Base-by-base conservation (phyloP, 1,139 yeast species). In the Blastobotrys petasosporus region DNA sequence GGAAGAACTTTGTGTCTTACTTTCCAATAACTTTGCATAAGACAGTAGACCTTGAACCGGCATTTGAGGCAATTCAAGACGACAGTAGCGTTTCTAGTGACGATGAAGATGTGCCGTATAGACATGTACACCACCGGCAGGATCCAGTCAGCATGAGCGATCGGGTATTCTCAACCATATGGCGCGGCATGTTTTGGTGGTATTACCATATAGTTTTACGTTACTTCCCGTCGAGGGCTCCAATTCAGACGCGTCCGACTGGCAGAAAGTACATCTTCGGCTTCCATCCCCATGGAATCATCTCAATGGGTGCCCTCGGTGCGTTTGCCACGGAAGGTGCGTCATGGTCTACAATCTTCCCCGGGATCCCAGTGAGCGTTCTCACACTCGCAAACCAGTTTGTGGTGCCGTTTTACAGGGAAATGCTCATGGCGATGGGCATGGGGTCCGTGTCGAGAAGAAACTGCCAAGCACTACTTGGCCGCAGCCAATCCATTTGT, bases 211-310 rank as follows among this genome's bases (percentile, higher is more conserved):
- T 43, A 10, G 28, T 49, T 33, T 32, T 38, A 32, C 20, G 32
- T 4, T 20, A 44, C 8, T 35, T 37, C 13, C 38, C 46, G n/a
- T 32, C 37, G n/a, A 30, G 8, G n/a, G 13, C 11, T 6, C n/a
- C 39, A n/a, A 34, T 20, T 29, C 44, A 33, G 28, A 37, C 28
- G 32, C 41, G 23, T 38, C 51, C 60, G n/a, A 60, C 66, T 0
- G 69, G 69, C 33, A 51, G 54, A 44, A 72, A 84, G 39, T 92
- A 92, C 62, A 79, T 92, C 1, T 90, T 92, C 65, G 95, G 97
- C 0, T 85, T 87, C 61, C 97, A 90, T 64, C 98, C 99, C 0
- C 98, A 92, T 63, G 98, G 99, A 0, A 90, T 92, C 9, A 88
- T 90, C 25, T 87, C 96, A 0, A 75, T 90, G 77, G 97, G 97